Conservation (phyloP, 2,329 filamentous ascomycete genomes). For the Pseudopithomyces maydicus region DNA sequence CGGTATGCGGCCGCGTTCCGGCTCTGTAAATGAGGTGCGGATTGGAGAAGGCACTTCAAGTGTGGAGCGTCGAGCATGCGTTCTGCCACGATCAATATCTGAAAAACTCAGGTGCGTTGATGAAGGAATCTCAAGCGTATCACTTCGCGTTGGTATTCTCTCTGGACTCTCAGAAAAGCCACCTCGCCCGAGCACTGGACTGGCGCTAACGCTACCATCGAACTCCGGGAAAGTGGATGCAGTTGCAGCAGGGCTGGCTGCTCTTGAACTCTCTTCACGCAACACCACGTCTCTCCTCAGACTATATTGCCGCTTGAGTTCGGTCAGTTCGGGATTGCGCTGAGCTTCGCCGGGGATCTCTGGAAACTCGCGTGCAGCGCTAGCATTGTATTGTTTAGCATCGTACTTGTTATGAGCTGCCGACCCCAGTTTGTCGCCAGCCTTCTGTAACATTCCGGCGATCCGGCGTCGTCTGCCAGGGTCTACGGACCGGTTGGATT, state of each 20-base stretch:
- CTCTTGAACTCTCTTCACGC: conserved; percentile 42
- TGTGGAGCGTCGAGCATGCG: neutral
- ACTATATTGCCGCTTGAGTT: conserved; percentile 51
- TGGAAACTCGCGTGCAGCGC: conserved; percentile 58
- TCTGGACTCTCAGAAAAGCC: conserved; percentile 17
- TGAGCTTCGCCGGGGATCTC: conserved; percentile 59
- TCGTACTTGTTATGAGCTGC: conserved; percentile 53
- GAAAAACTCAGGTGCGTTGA: conserved; percentile 9
- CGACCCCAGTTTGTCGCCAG: conserved; percentile 55
- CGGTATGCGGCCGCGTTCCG: neutral
- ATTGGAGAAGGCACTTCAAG: conserved; percentile 2
- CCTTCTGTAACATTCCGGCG: conserved; percentile 47
- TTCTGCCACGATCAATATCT: neutral
- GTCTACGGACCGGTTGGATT: conserved; percentile 6
- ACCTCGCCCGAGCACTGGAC: conserved; percentile 13
- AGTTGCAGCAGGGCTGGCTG: conserved; percentile 46
- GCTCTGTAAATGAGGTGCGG: neutral
- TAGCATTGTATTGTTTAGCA: conserved; percentile 54
- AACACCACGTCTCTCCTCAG: conserved; percentile 16
- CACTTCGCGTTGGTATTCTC: conserved; percentile 16
- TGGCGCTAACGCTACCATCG: conserved; percentile 21
- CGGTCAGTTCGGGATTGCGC: conserved; percentile 50
- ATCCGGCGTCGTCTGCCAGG: conserved; percentile 23
- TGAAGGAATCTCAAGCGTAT: conserved; percentile 29
- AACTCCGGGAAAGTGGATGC: conserved; percentile 15